phyloP scores from a whole-genome alignment of 495 filamentous ascomycete species.

The Penicillium salamii region DNA sequence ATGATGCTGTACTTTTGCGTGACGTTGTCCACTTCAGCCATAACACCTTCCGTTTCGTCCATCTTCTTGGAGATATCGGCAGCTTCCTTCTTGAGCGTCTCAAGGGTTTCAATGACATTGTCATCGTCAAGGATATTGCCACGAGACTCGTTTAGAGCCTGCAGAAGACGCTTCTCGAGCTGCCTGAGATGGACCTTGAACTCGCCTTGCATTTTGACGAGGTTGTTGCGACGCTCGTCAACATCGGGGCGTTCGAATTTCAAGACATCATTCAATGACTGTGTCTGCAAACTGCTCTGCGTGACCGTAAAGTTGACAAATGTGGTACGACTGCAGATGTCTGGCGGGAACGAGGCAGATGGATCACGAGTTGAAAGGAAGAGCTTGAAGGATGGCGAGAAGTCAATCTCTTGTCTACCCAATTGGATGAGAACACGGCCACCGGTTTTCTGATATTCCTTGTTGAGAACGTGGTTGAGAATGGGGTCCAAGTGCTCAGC shows the following conservation, averaged over 20 bases:
- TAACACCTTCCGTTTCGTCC: constrained; percentile 93
- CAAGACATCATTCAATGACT: constrained; percentile 93
- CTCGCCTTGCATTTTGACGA: constrained; percentile 97
- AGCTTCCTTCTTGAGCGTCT: constrained; percentile 96
- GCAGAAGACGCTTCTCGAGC: constrained; percentile 91
- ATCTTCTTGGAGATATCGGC: constrained; percentile 95
- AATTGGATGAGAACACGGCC: constrained; percentile 97
- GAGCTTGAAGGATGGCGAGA: constrained; percentile 94
- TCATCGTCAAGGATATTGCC: constrained; percentile 99
- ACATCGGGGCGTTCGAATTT: constrained; percentile 97
- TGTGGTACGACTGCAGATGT: constrained; percentile 96
- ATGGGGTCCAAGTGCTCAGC: constrained; percentile 96
- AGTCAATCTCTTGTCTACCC: constrained; percentile 98
- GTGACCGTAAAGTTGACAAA: constrained; percentile 99
- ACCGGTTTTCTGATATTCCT: constrained; percentile 99
- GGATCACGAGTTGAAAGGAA: constrained; percentile 96
- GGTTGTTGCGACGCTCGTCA: constrained; percentile 91
- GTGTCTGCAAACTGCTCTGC: constrained; percentile 96
- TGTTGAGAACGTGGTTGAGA: constrained; percentile 98
- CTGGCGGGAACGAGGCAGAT: constrained; percentile 93
- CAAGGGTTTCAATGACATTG: constrained; percentile 94
- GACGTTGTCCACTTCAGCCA: constrained; percentile 94
- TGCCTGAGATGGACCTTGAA: constrained; percentile 96
- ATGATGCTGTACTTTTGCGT: constrained; percentile 90
- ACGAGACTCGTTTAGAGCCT: constrained; percentile 93